Conservation (phyloP, 768 basidiomycete genomes). For the Kwoniella pini region DNA sequence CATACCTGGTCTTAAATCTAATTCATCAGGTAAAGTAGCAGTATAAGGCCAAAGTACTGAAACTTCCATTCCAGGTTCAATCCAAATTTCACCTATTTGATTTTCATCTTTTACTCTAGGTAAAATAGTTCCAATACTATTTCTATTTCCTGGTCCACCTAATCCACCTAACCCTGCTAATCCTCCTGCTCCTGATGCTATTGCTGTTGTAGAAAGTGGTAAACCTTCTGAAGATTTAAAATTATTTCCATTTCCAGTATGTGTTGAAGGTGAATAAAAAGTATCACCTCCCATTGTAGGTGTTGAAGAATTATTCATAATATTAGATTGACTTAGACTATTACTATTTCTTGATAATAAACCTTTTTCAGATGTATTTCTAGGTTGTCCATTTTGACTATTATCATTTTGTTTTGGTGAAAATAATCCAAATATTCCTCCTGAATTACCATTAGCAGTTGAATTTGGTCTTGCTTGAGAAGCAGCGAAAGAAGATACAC, state of each 20-base stretch:
- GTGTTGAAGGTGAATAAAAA: conserved; percentile 24
- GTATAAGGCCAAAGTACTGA: conserved; percentile 53
- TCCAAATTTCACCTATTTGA: conserved; percentile 46
- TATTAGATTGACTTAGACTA: background rate
- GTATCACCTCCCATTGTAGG: conserved; percentile 46
- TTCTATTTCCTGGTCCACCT: conserved; percentile 24
- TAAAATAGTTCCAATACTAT: conserved; percentile 40
- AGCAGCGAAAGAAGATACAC: conserved; percentile 30
- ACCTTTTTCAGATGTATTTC: conserved; percentile 42
- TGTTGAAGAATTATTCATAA: conserved; percentile 15
- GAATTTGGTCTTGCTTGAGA: conserved; percentile 12
- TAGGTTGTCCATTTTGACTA: background rate
- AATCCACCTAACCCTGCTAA: conserved; percentile 16
- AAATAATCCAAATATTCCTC: conserved; percentile 30
- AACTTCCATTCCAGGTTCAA: conserved; percentile 48
- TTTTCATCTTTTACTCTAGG: conserved; percentile 52
- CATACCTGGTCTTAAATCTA: conserved; percentile 54
- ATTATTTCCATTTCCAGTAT: background rate
- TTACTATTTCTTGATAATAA: conserved; percentile 21
- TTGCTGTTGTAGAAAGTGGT: conserved; percentile 15
- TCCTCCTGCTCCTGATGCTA: conserved; percentile 6
- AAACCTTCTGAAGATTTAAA: conserved; percentile 18
- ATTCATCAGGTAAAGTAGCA: conserved; percentile 51
- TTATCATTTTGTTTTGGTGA: conserved; percentile 12
- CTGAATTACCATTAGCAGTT: background rate